Evolutionary conservation across 73 alveolate species (phyloP), one percentile per base, ranked within the genome.

Genomic region (Stentor coeruleus): DNA sequence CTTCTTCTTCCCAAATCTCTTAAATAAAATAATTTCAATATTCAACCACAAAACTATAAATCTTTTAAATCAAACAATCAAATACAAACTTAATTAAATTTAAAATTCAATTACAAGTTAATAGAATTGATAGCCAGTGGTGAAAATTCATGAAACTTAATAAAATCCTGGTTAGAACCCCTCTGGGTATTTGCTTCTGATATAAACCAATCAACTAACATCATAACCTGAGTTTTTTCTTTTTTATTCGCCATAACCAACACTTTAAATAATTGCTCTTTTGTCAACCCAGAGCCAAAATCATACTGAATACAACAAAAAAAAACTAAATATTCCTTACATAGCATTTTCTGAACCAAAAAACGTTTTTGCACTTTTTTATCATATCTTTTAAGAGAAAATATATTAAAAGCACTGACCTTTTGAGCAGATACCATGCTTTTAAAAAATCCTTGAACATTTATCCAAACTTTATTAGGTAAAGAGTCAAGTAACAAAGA

Each of bases 261-360:
- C 0, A 66, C 79, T 31, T 40, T 66, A 1, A 37, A 20, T 2
- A 66, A 2, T 1, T 20, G n/a, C 14, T 66, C 79, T 66, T 31
- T 66, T 28, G 49, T 31, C 2, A 66, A 15, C 36, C 14, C 36
- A 66, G 42, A 1, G 0, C 42, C 79, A 33, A 31, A 37, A 28
- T 66, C 79, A 26, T 0, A 66, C 79, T 66, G 79, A 66, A 66
- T 40, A 66, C n/a, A 33, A 11, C 79, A 20, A 66, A 66, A 66
- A 31, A 66, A 66, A 33, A 66, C 66, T 49, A 49, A 49, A 6
- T 49, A 49, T 49, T 11, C 6, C 6, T 11, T 49, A 49, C 66
- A 66, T 40, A 66, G 33, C 41, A 66, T 20, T 66, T 66, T 66
- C 37, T 66, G 79, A 26, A 66, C 33, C 79, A 66, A 66, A 66